Conservation (phyloP, 305 asterid genomes). For the Fraxinus angustifolia region DNA sequence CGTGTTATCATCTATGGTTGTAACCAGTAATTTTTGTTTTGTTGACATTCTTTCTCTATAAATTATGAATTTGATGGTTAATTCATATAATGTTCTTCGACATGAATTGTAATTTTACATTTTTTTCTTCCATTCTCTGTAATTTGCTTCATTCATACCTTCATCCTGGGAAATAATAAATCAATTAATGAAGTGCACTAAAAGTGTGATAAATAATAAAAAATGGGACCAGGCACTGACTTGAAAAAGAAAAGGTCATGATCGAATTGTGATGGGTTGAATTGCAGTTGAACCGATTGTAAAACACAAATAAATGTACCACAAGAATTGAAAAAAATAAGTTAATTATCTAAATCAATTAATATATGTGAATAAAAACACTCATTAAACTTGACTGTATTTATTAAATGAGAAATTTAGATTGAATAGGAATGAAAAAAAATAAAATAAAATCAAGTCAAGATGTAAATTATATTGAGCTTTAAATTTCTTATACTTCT, state of each 20-base stretch:
- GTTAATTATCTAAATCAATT: not conserved
- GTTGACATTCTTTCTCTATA: not conserved
- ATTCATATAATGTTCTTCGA: not conserved
- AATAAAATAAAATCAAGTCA: not conserved
- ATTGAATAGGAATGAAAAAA: not conserved
- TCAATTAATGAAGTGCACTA: not conserved
- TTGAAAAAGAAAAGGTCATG: not conserved
- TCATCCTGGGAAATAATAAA: not conserved
- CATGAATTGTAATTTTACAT: not conserved
- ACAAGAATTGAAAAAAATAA: not conserved
- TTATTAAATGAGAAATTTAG: not conserved
- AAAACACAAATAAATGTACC: too few relatives aligned
- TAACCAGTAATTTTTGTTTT: not conserved
- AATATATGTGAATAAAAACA: not conserved
- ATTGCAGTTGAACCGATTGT: not conserved
- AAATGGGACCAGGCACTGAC: not conserved
- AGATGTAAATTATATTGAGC: not conserved
- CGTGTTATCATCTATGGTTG: not conserved
- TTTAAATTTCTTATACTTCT: not conserved
- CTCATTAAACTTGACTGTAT: not conserved
- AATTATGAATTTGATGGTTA: not conserved
- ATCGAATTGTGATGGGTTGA: not conserved
- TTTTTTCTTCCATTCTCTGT: not conserved
- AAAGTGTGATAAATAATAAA: not conserved
- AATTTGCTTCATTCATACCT: not conserved